Conservation (phyloP, 306 rosid genomes). For the Citrullus amarus region DNA sequence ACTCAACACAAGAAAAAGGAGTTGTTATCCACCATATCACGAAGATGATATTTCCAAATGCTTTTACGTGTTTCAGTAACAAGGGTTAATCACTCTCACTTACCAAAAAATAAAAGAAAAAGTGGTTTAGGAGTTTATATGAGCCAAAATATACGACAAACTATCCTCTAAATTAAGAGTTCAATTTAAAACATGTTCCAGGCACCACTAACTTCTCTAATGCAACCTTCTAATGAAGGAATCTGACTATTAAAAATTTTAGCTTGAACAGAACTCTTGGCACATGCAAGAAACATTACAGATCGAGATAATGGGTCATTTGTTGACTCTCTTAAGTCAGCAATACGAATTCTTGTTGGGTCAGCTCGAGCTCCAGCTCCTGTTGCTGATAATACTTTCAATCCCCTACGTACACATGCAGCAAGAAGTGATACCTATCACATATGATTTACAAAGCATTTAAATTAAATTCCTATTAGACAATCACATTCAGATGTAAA, state of each 20-base stretch:
- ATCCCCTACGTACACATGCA: slow-evolving; percentile 84
- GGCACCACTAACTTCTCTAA: not conserved
- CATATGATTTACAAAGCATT: slow-evolving; percentile 27
- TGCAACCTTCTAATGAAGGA: not conserved
- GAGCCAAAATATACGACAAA: not conserved
- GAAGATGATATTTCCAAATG: not conserved
- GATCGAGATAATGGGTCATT: slow-evolving; percentile 85
- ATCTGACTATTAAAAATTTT: not conserved
- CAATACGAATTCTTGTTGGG: slow-evolving; percentile 86
- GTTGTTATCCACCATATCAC: not conserved
- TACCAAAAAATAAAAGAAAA: not conserved
- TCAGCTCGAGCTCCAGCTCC: slow-evolving; percentile 98
- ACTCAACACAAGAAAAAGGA: not conserved
- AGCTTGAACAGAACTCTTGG: not conserved
- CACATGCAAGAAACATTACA: slow-evolving; percentile 33
- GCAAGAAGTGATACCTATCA: slow-evolving; percentile 96
- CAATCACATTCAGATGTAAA: slow-evolving; percentile 5
- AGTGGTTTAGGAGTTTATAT: not conserved
- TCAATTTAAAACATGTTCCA: not conserved
- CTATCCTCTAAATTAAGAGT: not conserved
- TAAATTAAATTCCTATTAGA: slow-evolving; percentile 14
- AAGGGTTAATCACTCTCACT: not conserved
- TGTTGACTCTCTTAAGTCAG: slow-evolving; percentile 83
- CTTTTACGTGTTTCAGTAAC: not conserved
- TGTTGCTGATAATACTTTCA: slow-evolving; percentile 83